Evolutionary conservation across 495 filamentous ascomycete genomes (phyloP).

Genomic region (Annulohypoxylon stygium): DNA sequence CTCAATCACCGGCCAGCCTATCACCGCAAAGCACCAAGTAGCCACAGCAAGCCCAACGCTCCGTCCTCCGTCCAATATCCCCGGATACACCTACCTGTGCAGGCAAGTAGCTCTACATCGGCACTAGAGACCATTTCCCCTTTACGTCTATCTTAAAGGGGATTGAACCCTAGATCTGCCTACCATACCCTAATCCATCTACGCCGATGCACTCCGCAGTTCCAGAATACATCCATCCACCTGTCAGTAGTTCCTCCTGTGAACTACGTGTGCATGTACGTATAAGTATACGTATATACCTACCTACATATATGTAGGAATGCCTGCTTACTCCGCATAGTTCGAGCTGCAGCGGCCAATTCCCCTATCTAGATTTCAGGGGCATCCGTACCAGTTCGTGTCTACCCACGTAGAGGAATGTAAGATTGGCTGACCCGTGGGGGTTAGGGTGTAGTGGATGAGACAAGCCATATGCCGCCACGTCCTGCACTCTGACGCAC

Average conservation of each 20-base stretch:
- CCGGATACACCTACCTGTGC: conserved; percentile 15
- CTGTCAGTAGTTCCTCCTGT: background rate
- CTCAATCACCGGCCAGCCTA: background rate
- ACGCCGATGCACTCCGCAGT: conserved; percentile 39
- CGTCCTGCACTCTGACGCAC: conserved; percentile 39
- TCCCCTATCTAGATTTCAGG: conserved; percentile 21
- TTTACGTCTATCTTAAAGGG: background rate
- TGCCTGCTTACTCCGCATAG: conserved; percentile 21
- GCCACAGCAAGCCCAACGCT: background rate
- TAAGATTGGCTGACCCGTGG: conserved; percentile 21
- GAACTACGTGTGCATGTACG: background rate
- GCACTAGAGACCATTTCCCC: background rate
- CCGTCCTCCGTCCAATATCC: background rate
- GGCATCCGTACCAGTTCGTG: background rate
- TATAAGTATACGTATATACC: background rate
- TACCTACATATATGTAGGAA: background rate
- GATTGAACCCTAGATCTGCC: conserved; percentile 28
- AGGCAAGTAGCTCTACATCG: background rate
- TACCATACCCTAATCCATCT: background rate
- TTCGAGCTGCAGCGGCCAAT: conserved; percentile 1
- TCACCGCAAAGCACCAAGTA: background rate
- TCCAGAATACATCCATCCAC: conserved; percentile 15
- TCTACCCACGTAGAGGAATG: conserved; percentile 23
- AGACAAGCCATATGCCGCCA: conserved; percentile 14
- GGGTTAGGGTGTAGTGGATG: conserved; percentile 6